Base-by-base conservation (phyloP, 345 rosid species). In the Arabidopsis suecica region DNA sequence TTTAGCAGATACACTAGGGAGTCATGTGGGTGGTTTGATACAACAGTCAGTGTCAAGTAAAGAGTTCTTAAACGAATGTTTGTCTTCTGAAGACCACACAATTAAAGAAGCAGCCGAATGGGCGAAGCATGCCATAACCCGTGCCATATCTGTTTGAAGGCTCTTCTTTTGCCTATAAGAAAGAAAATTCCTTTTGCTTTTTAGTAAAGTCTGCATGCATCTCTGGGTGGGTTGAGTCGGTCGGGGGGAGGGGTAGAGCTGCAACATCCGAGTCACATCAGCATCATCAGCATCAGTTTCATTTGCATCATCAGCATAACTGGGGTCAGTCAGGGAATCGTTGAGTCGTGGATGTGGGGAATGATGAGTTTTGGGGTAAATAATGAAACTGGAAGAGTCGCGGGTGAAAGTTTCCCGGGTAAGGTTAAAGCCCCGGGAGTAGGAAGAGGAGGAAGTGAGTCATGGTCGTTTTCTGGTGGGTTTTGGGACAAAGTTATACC, bases 1-100 rank as follows among this genome's bases (percentile, higher is more conserved):
- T 83, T 82, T 87, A 71, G 94, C 94, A 13, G 94, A 89, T 76
- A 89, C 94, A 55, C 80, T 89, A 79, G 94, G 94, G 81, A 86
- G 84, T 65, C 83, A 84, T 74, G 94, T 87, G 69, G 87, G 90
- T 60, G 78, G 91, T 76, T 80, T 89, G 85, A 89, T 89, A 72
- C 91, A 84, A 80, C 87, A 87, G 56, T 89, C 91, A 72, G 83
- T 76, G 68, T 84, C 94, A 55, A 81, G 86, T 79, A 89, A 84
- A 82, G 94, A 87, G 68, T 89, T 89, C 74, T 84, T 89, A 71
- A 84, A 82, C 74, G 91, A 89, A 82, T 89, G 94, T 48, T 82
- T 89, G 77, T 82, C 88, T 33, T 89, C 91, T 28, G 89, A 89
- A 6, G 94, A 89, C 71, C 87, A 82, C 77, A 84, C 86, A 82